Percentiles rank a stretch among this genome's conserved stretches.
Evolutionary conservation across 2,329 filamentous ascomycete genomes (phyloP).

Genomic region (Bertia moriformis): DNA sequence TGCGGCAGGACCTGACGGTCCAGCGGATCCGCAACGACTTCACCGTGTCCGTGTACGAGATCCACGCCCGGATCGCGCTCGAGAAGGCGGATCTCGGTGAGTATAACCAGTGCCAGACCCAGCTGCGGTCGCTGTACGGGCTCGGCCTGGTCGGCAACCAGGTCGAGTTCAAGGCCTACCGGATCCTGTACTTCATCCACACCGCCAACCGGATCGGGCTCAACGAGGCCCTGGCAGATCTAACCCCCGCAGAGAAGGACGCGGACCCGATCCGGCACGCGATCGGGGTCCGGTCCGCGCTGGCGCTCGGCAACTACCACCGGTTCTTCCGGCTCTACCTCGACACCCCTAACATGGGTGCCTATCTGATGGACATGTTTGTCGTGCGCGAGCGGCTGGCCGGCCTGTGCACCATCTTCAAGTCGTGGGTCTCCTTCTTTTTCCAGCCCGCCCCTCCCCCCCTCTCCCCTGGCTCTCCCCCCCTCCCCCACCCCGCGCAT

Average conservation of each 20-base stretch:
- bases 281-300: conserved; percentile 73
- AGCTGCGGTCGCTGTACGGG: conserved; percentile 80
- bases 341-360: conserved; percentile 89
- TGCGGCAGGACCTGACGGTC: conserved; percentile 94
- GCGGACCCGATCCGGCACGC: conserved; percentile 78
- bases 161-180: conserved; percentile 96
- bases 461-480: background rate
- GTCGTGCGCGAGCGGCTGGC: conserved; percentile 81
- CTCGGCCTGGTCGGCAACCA: conserved; percentile 76
- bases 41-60: conserved; percentile 91
- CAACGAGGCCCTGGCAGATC: conserved; percentile 96
- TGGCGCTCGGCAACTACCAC: conserved; percentile 92
- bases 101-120: conserved; percentile 99
- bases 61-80: conserved; percentile 89
- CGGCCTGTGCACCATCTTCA: conserved; percentile 83
- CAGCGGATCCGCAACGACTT: conserved; percentile 95
- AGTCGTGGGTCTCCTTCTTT: conserved; percentile 55
- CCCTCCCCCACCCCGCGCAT: background rate
- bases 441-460: background rate
- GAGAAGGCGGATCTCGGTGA: conserved; percentile 99
- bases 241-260: conserved; percentile 92
- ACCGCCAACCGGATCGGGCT: conserved; percentile 95
- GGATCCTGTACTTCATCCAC: conserved; percentile 98
- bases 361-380: conserved; percentile 99
- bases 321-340: conserved; percentile 94